Base-by-base conservation (phyloP, 2,329 filamentous ascomycete genomes). In the Alternaria rosae region DNA sequence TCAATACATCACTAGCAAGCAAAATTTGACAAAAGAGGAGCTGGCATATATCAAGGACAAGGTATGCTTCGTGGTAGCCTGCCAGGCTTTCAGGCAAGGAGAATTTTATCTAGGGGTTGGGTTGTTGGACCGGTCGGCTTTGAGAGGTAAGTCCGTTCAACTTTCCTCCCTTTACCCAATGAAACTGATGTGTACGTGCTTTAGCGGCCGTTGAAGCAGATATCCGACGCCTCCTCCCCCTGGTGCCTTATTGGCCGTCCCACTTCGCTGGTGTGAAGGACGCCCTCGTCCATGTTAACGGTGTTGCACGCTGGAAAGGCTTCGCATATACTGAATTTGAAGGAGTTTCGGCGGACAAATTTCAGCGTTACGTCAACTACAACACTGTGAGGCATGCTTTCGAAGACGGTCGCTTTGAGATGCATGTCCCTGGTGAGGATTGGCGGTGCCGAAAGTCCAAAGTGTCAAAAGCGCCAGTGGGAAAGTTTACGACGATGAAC, bases 61-160 rank as follows among this genome's bases (percentile, higher is more conserved):
- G 8, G 58, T 57, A 3, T 41, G 51, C 10, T 64, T 57, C 32
- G 12, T 63, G 1, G 59, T 69, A 13, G 67, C 67, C 6, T 21
- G 47, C 8, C 57, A 53, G 1, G 65, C 67, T 10, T 59, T 64
- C 13, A 6, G 55, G 6, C 26, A 58, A 11, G 58, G 59, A 5
- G 57, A 64, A 30, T 69, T 69, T 41, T 59, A 61, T 12, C 41
- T 66, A 6, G 48, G 60, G n/a, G 30, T 58, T 13, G 21, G 21
- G 3, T 13, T 62, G 17, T 43, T 41, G 1, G 56, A 67, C 15
- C 55, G 10, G 53, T 47, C 17, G 10, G 45, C 38, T 25, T 5
- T 58, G 5, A 28, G 55, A 28, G 12, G 55, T 57, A 58, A n/a
- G 26, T 12, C 23, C 44, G 6, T 8, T 3, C 26, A 1, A 2